Evolutionary conservation across 805 yeast genomes (phyloP), one percentile per base, ranked within the genome.

Genomic region (Wickerhamomyces hampshirensis): DNA sequence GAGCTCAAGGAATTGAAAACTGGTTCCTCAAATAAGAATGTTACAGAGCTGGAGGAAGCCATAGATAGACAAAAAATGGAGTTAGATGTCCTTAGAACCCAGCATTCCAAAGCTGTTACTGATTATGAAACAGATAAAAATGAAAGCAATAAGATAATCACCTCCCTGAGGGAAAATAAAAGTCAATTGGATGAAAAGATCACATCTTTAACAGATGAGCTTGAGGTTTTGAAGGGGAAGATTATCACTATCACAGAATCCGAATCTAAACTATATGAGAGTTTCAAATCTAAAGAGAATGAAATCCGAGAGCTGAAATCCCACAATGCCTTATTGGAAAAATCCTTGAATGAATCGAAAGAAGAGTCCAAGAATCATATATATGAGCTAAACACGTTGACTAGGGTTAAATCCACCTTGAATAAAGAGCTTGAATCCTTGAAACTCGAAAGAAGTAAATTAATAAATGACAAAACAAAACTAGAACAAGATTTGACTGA

Each of bases 1-100:
- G 62, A 74, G 36, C 34, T 79, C 15, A 80, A 81, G 47, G 55
- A 51, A 4, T 23, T 58, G 14, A 55, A 50, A n/a, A 6, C 31
- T 3, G 31, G 34, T 18, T 28, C 26, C 11, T 21, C 24, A 21
- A 8, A 23, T 35, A 30, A 51, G 30, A 28, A 40, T 13, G 44
- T 42, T 12, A 42, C 46, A 24, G 18, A 39, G 31, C n/a, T 42
- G 43, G 35, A 31, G 14, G 40, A 44, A 14, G 35, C 43, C 5
- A 34, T 54, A 12, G 42, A 50, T 18, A 45, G 43, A 2, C 47
- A 58, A 12, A 51, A 56, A 35, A 26, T 38, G 6, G 55, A 58
- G 40, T 29, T 51, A 8, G 59, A 55, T 33, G 34, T 34, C 12
- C 35, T 67, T 27, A 48, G 68, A 27, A 44, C 59, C 6, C 66